phyloP scores from a whole-genome alignment of 257 asterid species.

The Nicotiana tabacum region DNA sequence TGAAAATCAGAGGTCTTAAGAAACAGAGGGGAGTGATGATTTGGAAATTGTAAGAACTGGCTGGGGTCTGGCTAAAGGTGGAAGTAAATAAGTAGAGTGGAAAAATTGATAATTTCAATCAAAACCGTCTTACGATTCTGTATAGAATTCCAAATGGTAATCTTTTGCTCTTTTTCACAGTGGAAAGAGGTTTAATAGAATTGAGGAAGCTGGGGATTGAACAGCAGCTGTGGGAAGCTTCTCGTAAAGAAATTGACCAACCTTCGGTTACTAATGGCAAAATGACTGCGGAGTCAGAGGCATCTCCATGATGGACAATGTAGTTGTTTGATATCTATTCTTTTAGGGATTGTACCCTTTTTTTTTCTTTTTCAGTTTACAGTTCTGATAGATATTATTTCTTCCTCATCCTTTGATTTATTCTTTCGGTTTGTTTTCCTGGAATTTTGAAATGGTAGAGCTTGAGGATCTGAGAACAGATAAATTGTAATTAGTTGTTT shows the following conservation, averaged over 20 bases:
- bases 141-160: background rate
- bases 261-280: conserved; percentile 16
- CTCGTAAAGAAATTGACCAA: conserved; percentile 72
- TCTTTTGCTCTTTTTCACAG: conserved; percentile 27
- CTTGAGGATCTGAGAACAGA: background rate
- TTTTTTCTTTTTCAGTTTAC: background rate
- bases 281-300: conserved; percentile 12
- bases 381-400: background rate
- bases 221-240: conserved; percentile 87
- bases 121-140: too few relatives aligned
- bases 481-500: background rate
- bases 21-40: background rate
- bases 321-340: background rate
- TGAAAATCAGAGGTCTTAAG: background rate
- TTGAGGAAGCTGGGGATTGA: conserved; percentile 77
- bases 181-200: conserved; percentile 81
- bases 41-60: background rate
- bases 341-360: background rate
- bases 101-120: background rate
- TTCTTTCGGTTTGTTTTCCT: background rate
- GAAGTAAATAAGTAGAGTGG: background rate
- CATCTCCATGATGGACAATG: conserved; percentile 7
- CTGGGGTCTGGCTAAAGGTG: background rate
- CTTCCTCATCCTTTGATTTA: background rate
- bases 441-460: conserved; percentile 11